Conservation (phyloP, 495 filamentous ascomycete genomes). For the Oidiodendron maius region DNA sequence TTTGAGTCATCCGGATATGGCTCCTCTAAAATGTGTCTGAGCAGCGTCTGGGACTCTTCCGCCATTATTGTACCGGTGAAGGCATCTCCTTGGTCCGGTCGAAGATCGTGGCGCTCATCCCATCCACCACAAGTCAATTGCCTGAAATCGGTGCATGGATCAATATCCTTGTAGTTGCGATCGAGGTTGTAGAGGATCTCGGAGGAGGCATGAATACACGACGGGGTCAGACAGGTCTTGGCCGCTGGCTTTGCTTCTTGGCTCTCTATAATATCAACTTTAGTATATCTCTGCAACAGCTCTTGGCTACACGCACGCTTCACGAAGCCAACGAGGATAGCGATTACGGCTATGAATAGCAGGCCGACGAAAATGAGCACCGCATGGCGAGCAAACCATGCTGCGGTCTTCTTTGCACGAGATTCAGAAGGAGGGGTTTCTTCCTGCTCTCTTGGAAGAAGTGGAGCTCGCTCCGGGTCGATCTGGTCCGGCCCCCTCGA, state of each 20-base stretch:
- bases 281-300: neutral
- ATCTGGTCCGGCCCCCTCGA: neutral
- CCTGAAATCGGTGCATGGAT: constrained; percentile 67
- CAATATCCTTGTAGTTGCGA: constrained; percentile 54
- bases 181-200: constrained; percentile 62
- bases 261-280: neutral
- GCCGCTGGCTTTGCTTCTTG: constrained; percentile 14
- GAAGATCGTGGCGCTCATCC: constrained; percentile 58
- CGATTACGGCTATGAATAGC: constrained; percentile 8
- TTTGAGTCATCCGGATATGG: constrained; percentile 40
- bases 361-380: constrained; percentile 8
- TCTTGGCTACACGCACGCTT: constrained; percentile 8
- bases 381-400: constrained; percentile 12
- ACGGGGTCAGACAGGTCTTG: constrained; percentile 54
- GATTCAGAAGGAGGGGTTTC: neutral
- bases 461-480: neutral
- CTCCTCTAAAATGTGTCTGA: constrained; percentile 60
- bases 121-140: constrained; percentile 65
- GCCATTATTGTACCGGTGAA: constrained; percentile 54
- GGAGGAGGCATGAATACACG: constrained; percentile 64
- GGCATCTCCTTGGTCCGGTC: constrained; percentile 55
- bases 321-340: constrained; percentile 16
- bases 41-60: constrained; percentile 50
- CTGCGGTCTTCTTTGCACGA: neutral
- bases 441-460: neutral